Evolutionary conservation across 495 filamentous ascomycete genomes (phyloP).

Genomic region (Hypoxylon fragiforme): DNA sequence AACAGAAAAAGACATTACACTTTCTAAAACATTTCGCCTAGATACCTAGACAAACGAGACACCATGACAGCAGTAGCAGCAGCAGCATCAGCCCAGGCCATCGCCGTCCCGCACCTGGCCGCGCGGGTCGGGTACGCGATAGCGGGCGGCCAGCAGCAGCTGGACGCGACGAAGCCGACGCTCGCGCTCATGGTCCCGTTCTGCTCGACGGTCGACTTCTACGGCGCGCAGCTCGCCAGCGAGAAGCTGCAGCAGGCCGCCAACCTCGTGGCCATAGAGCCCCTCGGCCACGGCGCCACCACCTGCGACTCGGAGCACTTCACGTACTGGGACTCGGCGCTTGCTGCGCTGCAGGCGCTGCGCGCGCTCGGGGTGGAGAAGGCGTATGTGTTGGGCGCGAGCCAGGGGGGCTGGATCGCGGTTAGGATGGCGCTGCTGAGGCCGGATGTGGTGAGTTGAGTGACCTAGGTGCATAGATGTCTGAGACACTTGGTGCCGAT

Average conservation of each 20-base stretch:
- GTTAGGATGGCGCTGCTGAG: slow-evolving; percentile 61
- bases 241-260: slow-evolving; percentile 46
- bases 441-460: slow-evolving; percentile 51
- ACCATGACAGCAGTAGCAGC: slow-evolving; percentile 17
- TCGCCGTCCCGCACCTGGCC: slow-evolving; percentile 58
- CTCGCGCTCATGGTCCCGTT: slow-evolving; percentile 62
- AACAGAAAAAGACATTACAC: too few relatives aligned
- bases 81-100: too few relatives aligned
- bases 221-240: slow-evolving; percentile 53
- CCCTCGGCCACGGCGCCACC: slow-evolving; percentile 58
- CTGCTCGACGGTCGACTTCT: slow-evolving; percentile 57
- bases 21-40: too few relatives aligned
- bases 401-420: slow-evolving; percentile 66
- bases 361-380: slow-evolving; percentile 57
- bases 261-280: slow-evolving; percentile 61
- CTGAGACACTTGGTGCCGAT: too few relatives aligned
- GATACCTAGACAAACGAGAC: too few relatives aligned
- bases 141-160: slow-evolving; percentile 42
- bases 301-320: slow-evolving; percentile 48
- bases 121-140: slow-evolving; percentile 58
- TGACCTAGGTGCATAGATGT: too few relatives aligned
- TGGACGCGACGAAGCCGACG: slow-evolving; percentile 61
- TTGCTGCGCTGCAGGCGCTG: slow-evolving; percentile 50
- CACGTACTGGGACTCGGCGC: slow-evolving; percentile 60
- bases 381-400: slow-evolving; percentile 62